A percentile compares a stretch with the other conserved stretches of the same genome.
Conservation (phyloP, 108 stramenopile species). For the Conticribra weissflogii region DNA sequence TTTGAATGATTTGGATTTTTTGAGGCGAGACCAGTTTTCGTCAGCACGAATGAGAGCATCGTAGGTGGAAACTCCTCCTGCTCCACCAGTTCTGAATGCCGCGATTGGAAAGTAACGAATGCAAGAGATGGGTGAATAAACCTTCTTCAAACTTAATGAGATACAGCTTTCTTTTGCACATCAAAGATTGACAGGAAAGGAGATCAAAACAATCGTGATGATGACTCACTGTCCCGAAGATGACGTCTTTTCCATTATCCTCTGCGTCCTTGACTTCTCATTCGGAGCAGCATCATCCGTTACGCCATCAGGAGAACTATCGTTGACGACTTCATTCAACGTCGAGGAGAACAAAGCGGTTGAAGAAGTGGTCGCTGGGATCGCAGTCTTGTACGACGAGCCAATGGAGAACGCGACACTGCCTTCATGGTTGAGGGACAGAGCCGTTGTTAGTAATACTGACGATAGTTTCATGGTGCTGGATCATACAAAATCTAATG, state of each 20-base stretch:
- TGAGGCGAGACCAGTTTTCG: conserved; percentile 70
- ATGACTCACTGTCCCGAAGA: conserved; percentile 27
- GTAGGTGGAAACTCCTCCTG: conserved; percentile 72
- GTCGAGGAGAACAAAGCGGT: neutral
- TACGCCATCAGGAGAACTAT: neutral
- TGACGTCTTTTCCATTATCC: conserved; percentile 56
- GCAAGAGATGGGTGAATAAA: neutral
- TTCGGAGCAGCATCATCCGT: neutral
- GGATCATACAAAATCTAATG: too few species aligned
- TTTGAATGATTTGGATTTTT: conserved; percentile 55
- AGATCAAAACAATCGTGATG: neutral
- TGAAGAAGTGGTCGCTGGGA: neutral
- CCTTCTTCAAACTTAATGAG: neutral
- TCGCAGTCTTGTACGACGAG: neutral
- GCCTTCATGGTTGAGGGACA: neutral
- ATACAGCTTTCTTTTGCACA: neutral
- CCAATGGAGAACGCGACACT: neutral
- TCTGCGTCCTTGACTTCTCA: conserved; percentile 42
- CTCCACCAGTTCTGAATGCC: conserved; percentile 57
- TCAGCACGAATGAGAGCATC: conserved; percentile 75
- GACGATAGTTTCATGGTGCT: neutral
- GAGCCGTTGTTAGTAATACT: neutral
- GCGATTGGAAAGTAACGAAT: neutral
- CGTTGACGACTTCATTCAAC: neutral
- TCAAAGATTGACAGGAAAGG: neutral